phyloP scores from a whole-genome alignment of 2,329 filamentous ascomycete species.

The Cordyceps militaris region DNA sequence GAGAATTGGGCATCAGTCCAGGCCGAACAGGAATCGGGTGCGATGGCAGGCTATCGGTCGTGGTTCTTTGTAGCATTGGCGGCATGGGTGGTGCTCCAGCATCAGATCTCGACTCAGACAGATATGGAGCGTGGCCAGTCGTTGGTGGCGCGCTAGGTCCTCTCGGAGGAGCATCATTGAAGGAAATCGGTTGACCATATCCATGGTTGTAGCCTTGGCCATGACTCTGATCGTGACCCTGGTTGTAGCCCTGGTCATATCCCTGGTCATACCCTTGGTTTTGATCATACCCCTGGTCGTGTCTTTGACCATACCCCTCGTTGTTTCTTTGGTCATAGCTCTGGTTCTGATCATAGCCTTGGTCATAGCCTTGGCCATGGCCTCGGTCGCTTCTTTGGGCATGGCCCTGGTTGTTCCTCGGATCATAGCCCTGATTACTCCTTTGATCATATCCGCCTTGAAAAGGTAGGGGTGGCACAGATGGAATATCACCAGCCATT shows the following conservation, averaged over 20 bases:
- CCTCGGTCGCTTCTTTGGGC: conserved; percentile 4
- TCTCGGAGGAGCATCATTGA: conserved; percentile 22
- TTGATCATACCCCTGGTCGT: conserved; percentile 12
- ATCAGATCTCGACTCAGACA: conserved; percentile 19
- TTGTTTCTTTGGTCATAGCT: neutral
- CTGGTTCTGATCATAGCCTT: conserved; percentile 16
- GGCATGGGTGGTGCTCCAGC: conserved; percentile 19
- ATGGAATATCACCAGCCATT: conserved; percentile 57
- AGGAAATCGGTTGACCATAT: conserved; percentile 21
- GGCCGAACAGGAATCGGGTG: conserved; percentile 58
- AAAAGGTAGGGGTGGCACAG: conserved; percentile 43
- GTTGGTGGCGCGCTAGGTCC: conserved; percentile 28
- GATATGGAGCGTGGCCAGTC: conserved; percentile 16
- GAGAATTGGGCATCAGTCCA: conserved; percentile 53
- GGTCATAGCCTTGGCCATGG: neutral
- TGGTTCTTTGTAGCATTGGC: conserved; percentile 21
- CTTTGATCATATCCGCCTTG: conserved; percentile 23
- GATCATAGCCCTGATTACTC: conserved; percentile 10
- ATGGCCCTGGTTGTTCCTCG: conserved; percentile 21
- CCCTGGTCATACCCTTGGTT: conserved; percentile 21
- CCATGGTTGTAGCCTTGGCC: conserved; percentile 17
- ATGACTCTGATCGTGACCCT: conserved; percentile 19
- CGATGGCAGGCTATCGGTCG: conserved; percentile 44
- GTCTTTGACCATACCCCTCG: conserved; percentile 19
- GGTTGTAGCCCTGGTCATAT: conserved; percentile 15